phyloP scores from a whole-genome alignment of 352 stramenopile species.

The Aphanomyces cochlioides region DNA sequence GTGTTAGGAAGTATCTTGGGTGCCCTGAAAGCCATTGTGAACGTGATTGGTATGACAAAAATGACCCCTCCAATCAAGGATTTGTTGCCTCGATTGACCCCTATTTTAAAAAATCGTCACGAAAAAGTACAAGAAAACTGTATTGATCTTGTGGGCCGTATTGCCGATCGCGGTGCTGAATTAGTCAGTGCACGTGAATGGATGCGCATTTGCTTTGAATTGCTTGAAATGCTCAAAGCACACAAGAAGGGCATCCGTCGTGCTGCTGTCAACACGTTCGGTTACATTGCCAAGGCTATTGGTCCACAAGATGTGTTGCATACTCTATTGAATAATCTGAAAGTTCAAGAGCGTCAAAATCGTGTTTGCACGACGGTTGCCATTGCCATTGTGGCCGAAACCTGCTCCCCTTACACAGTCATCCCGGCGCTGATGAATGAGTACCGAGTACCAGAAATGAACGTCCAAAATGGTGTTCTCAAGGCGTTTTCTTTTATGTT shows the following conservation, averaged over 20 bases:
- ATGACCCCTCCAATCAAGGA: slow-evolving; percentile 99
- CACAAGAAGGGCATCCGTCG: slow-evolving; percentile 99
- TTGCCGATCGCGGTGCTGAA: slow-evolving; percentile 97
- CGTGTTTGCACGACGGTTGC: slow-evolving; percentile 99
- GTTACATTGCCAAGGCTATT: slow-evolving; percentile 99
- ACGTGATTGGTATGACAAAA: slow-evolving; percentile 99
- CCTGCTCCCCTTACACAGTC: slow-evolving; percentile 98
- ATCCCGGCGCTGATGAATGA: slow-evolving; percentile 99
- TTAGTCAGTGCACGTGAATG: slow-evolving; percentile 98
- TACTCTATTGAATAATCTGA: slow-evolving; percentile 99
- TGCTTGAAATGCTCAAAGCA: slow-evolving; percentile 99
- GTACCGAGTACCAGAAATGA: slow-evolving; percentile 98
- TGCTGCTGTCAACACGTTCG: slow-evolving; percentile 98
- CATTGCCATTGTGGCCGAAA: slow-evolving; percentile 99
- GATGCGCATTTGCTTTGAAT: slow-evolving; percentile 99
- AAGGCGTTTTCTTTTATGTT: slow-evolving; percentile 99
- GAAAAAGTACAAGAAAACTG: slow-evolving; percentile 99
- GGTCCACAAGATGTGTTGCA: slow-evolving; percentile 98
- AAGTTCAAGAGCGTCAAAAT: slow-evolving; percentile 99
- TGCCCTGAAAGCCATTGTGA: slow-evolving; percentile 98
- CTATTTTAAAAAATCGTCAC: slow-evolving; percentile 98
- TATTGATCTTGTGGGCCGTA: slow-evolving; percentile 97
- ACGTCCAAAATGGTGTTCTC: slow-evolving; percentile 99
- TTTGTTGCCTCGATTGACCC: slow-evolving; percentile 96
- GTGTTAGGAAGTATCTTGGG: slow-evolving; percentile 98